Evolutionary conservation across 108 stramenopile species (phyloP).

Genomic region (Conticribra guillardii): DNA sequence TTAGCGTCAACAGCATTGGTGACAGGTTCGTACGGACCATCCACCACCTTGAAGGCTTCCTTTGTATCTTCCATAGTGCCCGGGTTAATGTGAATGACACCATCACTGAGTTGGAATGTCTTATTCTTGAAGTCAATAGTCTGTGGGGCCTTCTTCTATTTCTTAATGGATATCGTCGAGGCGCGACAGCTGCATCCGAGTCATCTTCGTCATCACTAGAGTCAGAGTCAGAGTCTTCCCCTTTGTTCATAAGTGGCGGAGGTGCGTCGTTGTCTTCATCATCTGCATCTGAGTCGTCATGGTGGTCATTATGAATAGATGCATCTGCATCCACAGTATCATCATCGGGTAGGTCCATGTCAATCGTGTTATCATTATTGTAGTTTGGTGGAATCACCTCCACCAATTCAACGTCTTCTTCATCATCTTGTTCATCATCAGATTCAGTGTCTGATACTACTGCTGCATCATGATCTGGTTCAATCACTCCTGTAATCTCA

Average conservation of each 20-base stretch:
- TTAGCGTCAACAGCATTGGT: no score
- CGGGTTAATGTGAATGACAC: constrained; percentile 5
- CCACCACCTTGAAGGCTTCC: no score
- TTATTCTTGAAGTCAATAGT: constrained; percentile 1
- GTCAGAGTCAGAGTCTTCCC: neutral
- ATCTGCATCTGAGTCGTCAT: neutral
- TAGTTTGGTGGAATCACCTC: neutral
- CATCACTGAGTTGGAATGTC: no score
- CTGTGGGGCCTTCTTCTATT: no score
- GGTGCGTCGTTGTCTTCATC: neutral
- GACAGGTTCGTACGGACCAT: no score
- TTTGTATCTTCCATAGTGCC: neutral
- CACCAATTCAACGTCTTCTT: neutral
- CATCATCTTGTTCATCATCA: neutral
- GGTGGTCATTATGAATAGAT: no score
- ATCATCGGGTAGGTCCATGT: no score
- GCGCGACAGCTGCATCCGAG: neutral
- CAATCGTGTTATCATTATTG: no score
- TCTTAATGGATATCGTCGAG: no score
- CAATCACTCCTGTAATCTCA: constrained; percentile 4
- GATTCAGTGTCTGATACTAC: neutral
- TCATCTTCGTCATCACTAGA: neutral
- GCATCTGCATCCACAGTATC: no score
- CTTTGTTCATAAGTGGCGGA: no score
- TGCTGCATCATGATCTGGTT: neutral